phyloP scores from a whole-genome alignment of 176 grass and related monocot species.

The Eragrostis curvula region DNA sequence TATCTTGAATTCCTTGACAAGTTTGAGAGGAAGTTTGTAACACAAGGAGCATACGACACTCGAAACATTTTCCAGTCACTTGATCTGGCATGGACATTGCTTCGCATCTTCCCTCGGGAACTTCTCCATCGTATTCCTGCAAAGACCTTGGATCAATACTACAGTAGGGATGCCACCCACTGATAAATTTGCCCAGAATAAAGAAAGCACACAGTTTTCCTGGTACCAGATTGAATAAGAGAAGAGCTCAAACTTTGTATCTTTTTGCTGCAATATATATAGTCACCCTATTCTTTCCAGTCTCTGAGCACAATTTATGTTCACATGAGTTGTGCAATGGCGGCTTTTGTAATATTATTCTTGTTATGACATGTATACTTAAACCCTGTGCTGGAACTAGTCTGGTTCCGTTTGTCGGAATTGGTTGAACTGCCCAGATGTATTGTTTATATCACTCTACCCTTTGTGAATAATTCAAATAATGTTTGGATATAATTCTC shows the following conservation, averaged over 20 bases:
- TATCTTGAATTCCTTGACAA: slow-evolving; percentile 98
- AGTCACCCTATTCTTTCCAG: slow-evolving; percentile 30
- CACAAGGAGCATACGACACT: slow-evolving; percentile 87
- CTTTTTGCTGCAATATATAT: slow-evolving; percentile 7
- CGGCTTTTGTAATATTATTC: slow-evolving; percentile 33
- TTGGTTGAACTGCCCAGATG: not conserved
- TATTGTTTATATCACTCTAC: slow-evolving; percentile 5
- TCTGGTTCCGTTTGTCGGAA: slow-evolving; percentile 12
- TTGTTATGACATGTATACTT: slow-evolving; percentile 15
- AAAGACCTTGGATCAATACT: slow-evolving; percentile 87
- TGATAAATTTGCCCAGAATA: slow-evolving; percentile 39
- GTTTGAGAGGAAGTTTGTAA: slow-evolving; percentile 89
- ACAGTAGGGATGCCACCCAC: slow-evolving; percentile 75
- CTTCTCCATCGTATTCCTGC: slow-evolving; percentile 87
- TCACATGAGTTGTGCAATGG: not conserved
- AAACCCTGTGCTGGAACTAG: not conserved
- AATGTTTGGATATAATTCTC: slow-evolving; percentile 6
- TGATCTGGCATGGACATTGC: slow-evolving; percentile 90
- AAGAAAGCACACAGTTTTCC: not conserved
- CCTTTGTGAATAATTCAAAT: slow-evolving; percentile 26
- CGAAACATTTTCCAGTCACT: slow-evolving; percentile 98
- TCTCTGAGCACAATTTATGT: not conserved
- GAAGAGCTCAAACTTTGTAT: slow-evolving; percentile 27
- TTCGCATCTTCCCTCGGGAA: slow-evolving; percentile 88
- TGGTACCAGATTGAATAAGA: slow-evolving; percentile 41